Base-by-base conservation (phyloP, 768 basidiomycete species). In the Hypholoma fasciculare region DNA sequence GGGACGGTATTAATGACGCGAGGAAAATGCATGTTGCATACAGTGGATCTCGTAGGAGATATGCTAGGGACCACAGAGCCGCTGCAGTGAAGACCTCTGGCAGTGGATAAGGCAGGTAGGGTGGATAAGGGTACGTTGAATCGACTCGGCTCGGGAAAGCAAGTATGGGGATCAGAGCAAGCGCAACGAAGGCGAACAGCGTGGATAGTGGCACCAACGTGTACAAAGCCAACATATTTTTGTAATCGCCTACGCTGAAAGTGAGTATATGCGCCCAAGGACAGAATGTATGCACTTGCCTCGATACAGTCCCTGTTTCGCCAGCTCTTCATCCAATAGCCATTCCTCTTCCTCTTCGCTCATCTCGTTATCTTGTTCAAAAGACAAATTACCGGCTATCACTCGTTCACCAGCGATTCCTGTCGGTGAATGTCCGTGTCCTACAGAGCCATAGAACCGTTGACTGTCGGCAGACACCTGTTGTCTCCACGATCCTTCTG, bases 51-150 rank as follows among this genome's bases (percentile, higher is more conserved):
- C 82, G 77, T 20, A 87, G 74, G 20, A 82, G 72, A 66, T 87
- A 78, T 1, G 82, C 76, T 27, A 89, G 71, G 13, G 81, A 76
- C 78, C 84, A 93, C 47, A 92, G 75, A 3, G 85, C 79, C 16
- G 78, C 76, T 0, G 89, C 82, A 44, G 83, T 72, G 54, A 89
- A 65, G 16, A 90, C 63, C 69, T 92, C 89, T 11, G 87, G 84
- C 16, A 90, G 63, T 1, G 90, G 89, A 27, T 79, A 82, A 2
- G 83, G 84, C 61, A 89, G 78, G 67, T 76, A 75, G 1, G 76
- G 73, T 1, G 78, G 73, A 59, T 83, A 83, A 8, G 73, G 78
- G 64, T 88, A 80, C 1, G 76, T 69, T 44, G 83, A 83, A 6
- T 70, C 75, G 26, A 57, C 52, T 11, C 72, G 62, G 17, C 67